Percentiles rank a stretch among this genome's conserved stretches.
These are phyloP conservation scores for Trichosporon ovoides DNA, from an alignment of 1,284 basidiomycete genomes.

Conservation along the genomic window DNA sequence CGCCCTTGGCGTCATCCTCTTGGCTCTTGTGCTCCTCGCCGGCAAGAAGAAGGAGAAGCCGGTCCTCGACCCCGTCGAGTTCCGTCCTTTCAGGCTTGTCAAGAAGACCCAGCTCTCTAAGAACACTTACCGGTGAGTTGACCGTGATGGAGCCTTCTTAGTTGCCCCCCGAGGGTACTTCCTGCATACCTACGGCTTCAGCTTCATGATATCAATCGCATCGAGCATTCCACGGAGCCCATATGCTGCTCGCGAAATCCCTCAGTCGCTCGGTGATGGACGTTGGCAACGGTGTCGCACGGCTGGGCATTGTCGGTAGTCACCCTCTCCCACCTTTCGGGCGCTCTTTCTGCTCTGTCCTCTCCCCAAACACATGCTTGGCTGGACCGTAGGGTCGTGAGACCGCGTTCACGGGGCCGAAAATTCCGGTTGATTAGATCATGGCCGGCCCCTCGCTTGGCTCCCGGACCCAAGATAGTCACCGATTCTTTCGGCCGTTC, in stretches of 20 bases:
- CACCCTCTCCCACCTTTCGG: no score
- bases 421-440: neutral
- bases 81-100: slow-evolving; percentile 74
- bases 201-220: no score
- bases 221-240: no score
- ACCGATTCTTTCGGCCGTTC: no score
- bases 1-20: slow-evolving; percentile 17
- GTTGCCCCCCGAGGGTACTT: neutral
- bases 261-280: no score
- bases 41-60: slow-evolving; percentile 12
- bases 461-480: no score
- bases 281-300: no score
- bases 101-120: slow-evolving; percentile 83
- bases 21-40: slow-evolving; percentile 19
- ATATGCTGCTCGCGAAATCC: no score
- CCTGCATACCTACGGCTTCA: no score
- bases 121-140: slow-evolving; percentile 81
- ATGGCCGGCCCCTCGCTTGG: no score
- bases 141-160: neutral
- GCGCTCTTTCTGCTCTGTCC: neutral
- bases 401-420: neutral
- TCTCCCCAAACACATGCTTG: neutral
- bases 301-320: no score
- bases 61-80: slow-evolving; percentile 51
- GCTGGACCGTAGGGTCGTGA: neutral